These are phyloP conservation scores for Blepharisma japonicum DNA, from an alignment of 73 alveolate genomes.

Conservation along the genomic window DNA sequence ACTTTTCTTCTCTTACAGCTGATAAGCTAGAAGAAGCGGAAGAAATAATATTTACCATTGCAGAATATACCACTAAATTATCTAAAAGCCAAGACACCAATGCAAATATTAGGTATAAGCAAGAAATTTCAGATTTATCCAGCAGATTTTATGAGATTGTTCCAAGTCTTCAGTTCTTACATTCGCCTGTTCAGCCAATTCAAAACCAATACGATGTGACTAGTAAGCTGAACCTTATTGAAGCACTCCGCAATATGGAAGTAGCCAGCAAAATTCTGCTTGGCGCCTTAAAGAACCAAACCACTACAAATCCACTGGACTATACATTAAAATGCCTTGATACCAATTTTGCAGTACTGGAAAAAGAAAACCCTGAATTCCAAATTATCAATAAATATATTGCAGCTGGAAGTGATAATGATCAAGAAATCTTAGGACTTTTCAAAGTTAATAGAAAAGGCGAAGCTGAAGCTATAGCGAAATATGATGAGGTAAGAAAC, in stretches of 20 bases:
- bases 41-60: slow-evolving; percentile 57
- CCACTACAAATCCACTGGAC: slow-evolving; percentile 83
- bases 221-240: slow-evolving; percentile 61
- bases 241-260: slow-evolving; percentile 77
- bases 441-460: slow-evolving; percentile 82
- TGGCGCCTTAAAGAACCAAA: slow-evolving; percentile 68
- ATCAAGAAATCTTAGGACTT: slow-evolving; percentile 34
- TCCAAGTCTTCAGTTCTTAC: slow-evolving; percentile 54
- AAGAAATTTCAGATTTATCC: slow-evolving; percentile 33
- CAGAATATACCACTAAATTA: slow-evolving; percentile 52
- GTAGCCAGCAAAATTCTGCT: slow-evolving; percentile 81
- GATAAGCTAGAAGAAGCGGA: slow-evolving; percentile 57
- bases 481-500: slow-evolving; percentile 64
- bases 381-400: slow-evolving; percentile 63
- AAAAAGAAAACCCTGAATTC: slow-evolving; percentile 58
- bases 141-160: slow-evolving; percentile 47
- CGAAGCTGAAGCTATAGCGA: slow-evolving; percentile 71
- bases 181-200: slow-evolving; percentile 84
- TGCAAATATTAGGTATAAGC: background rate
- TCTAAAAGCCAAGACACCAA: slow-evolving; percentile 38
- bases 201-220: slow-evolving; percentile 42
- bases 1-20: slow-evolving; percentile 57
- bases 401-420: background rate
- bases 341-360: slow-evolving; percentile 63
- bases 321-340: slow-evolving; percentile 76